Evolutionary conservation across 805 yeast genomes (phyloP).

Genomic region (Wickerhamiella sorbophila): DNA sequence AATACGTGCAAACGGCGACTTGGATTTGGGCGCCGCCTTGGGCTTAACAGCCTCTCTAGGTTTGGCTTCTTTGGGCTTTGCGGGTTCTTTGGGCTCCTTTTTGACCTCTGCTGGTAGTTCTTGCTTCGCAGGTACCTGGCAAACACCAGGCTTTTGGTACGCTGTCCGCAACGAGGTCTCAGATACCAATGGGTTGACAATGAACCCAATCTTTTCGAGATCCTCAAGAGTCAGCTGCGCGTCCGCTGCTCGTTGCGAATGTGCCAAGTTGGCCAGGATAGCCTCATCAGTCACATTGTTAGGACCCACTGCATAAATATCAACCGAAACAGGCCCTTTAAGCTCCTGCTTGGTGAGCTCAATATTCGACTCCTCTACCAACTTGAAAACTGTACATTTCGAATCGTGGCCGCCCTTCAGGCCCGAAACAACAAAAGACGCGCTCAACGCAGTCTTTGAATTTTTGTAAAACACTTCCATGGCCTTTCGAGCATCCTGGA

Average conservation of each 20-base stretch:
- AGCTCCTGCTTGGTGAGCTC: no score
- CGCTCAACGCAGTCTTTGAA: constrained; percentile 5
- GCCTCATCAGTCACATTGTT: constrained; percentile 8
- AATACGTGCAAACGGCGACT: constrained; percentile 1
- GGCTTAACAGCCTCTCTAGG: no score
- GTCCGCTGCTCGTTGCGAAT: constrained; percentile 1
- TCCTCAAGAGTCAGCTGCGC: neutral
- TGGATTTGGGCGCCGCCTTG: neutral
- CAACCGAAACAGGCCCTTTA: neutral
- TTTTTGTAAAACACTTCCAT: constrained; percentile 6
- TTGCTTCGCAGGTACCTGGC: neutral
- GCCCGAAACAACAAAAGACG: constrained; percentile 2
- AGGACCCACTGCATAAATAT: constrained; percentile 8
- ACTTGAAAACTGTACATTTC: neutral
- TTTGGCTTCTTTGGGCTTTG: neutral
- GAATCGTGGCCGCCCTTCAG: neutral
- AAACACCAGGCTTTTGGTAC: neutral
- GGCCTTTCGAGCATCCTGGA: constrained; percentile 2
- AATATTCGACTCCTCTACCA: neutral
- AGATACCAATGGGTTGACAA: constrained; percentile 6
- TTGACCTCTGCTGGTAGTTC: neutral
- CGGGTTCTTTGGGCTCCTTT: neutral
- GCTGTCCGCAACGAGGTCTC: neutral
- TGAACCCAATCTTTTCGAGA: constrained; percentile 4
- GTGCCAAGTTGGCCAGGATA: constrained; percentile 1